phyloP scores from a whole-genome alignment of 768 basidiomycete genomes.

The Crepidotus variabilis region DNA sequence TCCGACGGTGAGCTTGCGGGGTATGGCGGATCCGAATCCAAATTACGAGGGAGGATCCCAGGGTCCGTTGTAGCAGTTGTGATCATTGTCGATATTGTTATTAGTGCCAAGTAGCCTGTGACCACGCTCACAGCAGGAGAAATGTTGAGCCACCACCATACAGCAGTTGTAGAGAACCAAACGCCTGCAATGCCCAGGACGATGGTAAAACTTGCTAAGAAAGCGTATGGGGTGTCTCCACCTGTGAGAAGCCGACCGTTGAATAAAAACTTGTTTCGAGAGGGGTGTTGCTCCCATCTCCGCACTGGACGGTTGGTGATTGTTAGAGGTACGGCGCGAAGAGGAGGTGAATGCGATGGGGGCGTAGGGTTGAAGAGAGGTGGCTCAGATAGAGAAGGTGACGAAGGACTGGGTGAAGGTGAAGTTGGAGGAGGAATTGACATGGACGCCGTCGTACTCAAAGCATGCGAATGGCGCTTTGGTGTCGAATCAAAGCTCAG shows the following conservation, averaged over 20 bases:
- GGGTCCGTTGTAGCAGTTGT: slow-evolving; percentile 79
- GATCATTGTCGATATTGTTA: slow-evolving; percentile 75
- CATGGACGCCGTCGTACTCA: slow-evolving; percentile 11
- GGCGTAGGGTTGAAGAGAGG: slow-evolving; percentile 26
- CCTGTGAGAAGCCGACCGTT: slow-evolving; percentile 74
- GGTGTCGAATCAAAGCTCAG: slow-evolving; percentile 49
- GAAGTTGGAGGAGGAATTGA: slow-evolving; percentile 20
- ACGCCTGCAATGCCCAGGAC: slow-evolving; percentile 66
- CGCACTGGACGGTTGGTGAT: slow-evolving; percentile 41
- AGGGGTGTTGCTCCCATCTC: slow-evolving; percentile 64
- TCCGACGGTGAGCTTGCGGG: slow-evolving; percentile 61
- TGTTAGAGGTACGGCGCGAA: slow-evolving; percentile 33
- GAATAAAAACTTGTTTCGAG: slow-evolving; percentile 74
- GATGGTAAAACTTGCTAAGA: slow-evolving; percentile 60
- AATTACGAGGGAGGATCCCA: slow-evolving; percentile 83
- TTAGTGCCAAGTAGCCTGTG: slow-evolving; percentile 45
- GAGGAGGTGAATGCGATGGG: slow-evolving; percentile 25
- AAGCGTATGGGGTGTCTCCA: slow-evolving; percentile 83
- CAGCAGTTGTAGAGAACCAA: slow-evolving; percentile 87
- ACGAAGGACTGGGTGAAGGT: slow-evolving; percentile 27
- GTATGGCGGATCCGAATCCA: slow-evolving; percentile 85
- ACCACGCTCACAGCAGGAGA: slow-evolving; percentile 66
- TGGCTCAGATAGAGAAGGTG: slow-evolving; percentile 1
- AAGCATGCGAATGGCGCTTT: slow-evolving; percentile 23
- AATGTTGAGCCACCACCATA: slow-evolving; percentile 84